Percentiles rank a stretch among this genome's conserved stretches.
Evolutionary conservation across 1,139 yeast genomes (phyloP).

Genomic region (Lodderomyces orthopsilosis): DNA sequence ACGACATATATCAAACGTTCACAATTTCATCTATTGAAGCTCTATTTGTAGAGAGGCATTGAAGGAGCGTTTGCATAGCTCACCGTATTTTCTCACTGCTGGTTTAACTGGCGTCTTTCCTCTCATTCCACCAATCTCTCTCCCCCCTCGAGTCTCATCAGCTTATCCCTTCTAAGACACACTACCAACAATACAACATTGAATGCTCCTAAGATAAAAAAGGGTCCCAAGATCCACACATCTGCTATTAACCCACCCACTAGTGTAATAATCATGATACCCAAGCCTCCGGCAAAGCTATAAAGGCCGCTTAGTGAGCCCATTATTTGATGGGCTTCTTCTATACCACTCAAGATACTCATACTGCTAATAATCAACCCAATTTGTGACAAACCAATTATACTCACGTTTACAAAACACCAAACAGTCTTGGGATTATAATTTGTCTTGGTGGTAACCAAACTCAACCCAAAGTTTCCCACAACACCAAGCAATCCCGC

Average conservation of each 20-base stretch:
- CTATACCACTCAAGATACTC: slow-evolving; percentile 37
- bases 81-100: too few species aligned
- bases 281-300: slow-evolving; percentile 67
- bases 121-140: neutral
- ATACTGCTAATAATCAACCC: slow-evolving; percentile 55
- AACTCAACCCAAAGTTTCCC: slow-evolving; percentile 34
- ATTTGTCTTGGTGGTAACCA: slow-evolving; percentile 11
- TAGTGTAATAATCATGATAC: slow-evolving; percentile 57
- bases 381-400: slow-evolving; percentile 47
- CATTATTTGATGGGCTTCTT: slow-evolving; percentile 28
- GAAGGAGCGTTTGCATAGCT: neutral
- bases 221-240: slow-evolving; percentile 57
- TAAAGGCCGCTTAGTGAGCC: slow-evolving; percentile 72
- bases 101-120: too few species aligned
- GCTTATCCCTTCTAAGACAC: neutral
- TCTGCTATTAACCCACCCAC: slow-evolving; percentile 65
- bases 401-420: slow-evolving; percentile 32
- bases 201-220: slow-evolving; percentile 50
- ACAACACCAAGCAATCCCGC: slow-evolving; percentile 43
- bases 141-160: neutral
- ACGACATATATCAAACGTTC: too few species aligned
- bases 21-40: too few species aligned
- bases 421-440: slow-evolving; percentile 36
- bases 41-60: too few species aligned
- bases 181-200: slow-evolving; percentile 20